Base-by-base conservation (phyloP, 1,284 basidiomycete species). In the Ustilago tritici region DNA sequence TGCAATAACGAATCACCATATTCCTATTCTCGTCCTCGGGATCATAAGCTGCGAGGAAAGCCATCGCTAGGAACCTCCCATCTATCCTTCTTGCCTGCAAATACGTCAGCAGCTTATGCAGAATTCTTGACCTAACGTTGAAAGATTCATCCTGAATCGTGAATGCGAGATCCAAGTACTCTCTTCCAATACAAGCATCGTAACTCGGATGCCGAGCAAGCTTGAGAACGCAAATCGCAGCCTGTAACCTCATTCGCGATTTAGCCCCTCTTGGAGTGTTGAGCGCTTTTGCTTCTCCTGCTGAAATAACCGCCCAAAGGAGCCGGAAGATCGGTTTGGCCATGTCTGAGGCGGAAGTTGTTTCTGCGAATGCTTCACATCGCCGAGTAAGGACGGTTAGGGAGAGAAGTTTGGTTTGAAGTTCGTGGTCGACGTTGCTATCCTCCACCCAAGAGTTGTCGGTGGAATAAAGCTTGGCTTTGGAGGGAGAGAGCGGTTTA, bases 1-100 rank as follows among this genome's bases (percentile, higher is more conserved):
- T 50, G 19, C 75, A 73, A 64, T 81, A 82, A 8, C 61, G 56
- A 28, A 60, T 23, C 12, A 86, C 82, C 62, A 79, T 78, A 11
- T 50, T 56, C 14, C 69, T 67, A 56, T 82, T 79, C 60, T 86
- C 84, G 32, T 87, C 87, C 79, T 98, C 95, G 0, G 96, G 96
- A 87, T 99, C 97, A 76, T 94, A 92, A 0, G 95, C 93, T 0
- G 92, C 92, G 40, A 99, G 87, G 87, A 97, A 95, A 0, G 93
- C 91, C 68, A 97, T 90, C 49, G 94, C 88, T 81, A 95, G 93
- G 88, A 92, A 98, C 31, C 90, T 89, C 0, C 91, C 84, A 15
- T 91, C 89, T 9, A 96, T 88, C 85, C 91, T 91, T 40, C 90
- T 89, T 8, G 87, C 85, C 35, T 89, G 88, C 12, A 95, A 86